Percentiles rank a stretch among this genome's conserved stretches.
Conservation (phyloP, 2,329 filamentous ascomycete species). For the Pseudogymnoascus sp. region DNA sequence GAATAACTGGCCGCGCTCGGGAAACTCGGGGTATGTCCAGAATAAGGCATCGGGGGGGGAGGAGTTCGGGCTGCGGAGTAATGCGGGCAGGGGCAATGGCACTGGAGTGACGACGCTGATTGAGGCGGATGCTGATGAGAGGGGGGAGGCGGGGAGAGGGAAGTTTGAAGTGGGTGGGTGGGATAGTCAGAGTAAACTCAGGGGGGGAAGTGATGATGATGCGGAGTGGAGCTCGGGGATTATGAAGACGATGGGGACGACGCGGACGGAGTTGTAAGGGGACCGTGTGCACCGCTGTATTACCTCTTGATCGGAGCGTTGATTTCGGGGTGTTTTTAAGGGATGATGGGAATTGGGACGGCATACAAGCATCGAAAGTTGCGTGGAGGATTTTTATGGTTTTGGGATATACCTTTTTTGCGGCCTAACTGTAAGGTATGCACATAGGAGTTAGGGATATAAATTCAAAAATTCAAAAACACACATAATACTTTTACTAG, state of each 20-base stretch:
- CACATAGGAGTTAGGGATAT: background rate
- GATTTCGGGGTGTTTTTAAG: background rate
- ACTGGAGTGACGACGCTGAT: background rate
- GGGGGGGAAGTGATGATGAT: conserved; percentile 7
- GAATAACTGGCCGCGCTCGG: conserved; percentile 1
- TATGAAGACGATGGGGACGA: conserved; percentile 12
- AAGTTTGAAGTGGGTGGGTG: conserved; percentile 11
- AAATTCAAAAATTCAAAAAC: background rate
- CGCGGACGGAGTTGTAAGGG: conserved; percentile 15
- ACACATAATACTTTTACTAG: background rate
- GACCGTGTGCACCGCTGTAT: conserved; percentile 5
- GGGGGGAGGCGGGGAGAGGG: conserved; percentile 11
- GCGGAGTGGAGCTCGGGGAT: conserved; percentile 15
- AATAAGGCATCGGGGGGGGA: background rate
- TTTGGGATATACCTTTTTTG: conserved; percentile 2
- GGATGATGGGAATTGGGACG: background rate
- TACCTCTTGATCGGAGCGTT: background rate
- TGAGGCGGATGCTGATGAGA: conserved; percentile 13
- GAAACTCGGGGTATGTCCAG: background rate
- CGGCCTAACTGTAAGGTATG: background rate
- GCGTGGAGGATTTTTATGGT: background rate
- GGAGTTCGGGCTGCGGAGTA: background rate
- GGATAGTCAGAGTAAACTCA: conserved; percentile 15
- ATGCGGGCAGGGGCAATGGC: background rate
- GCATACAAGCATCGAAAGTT: background rate